phyloP scores from a whole-genome alignment of 2,329 filamentous ascomycete genomes.

The Didymella segeticola region DNA sequence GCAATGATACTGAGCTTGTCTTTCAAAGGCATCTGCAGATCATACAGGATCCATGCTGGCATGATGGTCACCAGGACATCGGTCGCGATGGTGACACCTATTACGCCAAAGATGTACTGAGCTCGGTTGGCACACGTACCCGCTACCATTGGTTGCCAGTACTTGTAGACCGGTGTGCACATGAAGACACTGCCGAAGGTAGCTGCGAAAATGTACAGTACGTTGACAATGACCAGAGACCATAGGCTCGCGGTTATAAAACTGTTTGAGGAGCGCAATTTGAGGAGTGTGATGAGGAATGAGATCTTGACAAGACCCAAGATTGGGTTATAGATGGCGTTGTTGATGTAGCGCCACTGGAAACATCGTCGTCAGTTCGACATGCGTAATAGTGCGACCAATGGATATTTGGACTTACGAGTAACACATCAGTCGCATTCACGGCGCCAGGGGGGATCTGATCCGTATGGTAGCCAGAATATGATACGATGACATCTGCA shows the following conservation, averaged over 20 bases:
- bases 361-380: too few species aligned
- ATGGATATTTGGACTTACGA: too few species aligned
- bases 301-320: constrained; percentile 28
- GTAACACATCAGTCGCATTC: too few species aligned
- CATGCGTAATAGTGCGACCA: too few species aligned
- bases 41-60: constrained; percentile 30
- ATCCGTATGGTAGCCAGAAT: too few species aligned
- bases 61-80: constrained; percentile 28
- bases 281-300: constrained; percentile 28
- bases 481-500: too few species aligned
- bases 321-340: constrained; percentile 29
- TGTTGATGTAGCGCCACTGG: constrained; percentile 27
- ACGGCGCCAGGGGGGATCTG: too few species aligned
- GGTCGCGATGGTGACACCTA: constrained; percentile 23
- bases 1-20: constrained; percentile 25
- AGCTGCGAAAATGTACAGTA: constrained; percentile 21
- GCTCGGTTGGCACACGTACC: constrained; percentile 19
- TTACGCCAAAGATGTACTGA: constrained; percentile 22
- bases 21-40: constrained; percentile 25
- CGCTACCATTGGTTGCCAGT: constrained; percentile 35
- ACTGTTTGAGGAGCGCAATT: constrained; percentile 24
- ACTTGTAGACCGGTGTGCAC: constrained; percentile 35
- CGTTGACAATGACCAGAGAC: constrained; percentile 22
- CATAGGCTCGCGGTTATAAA: constrained; percentile 25
- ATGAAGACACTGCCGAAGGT: constrained; percentile 33